Conservation (phyloP, 768 basidiomycete species). For the Rhizopogon sp. region DNA sequence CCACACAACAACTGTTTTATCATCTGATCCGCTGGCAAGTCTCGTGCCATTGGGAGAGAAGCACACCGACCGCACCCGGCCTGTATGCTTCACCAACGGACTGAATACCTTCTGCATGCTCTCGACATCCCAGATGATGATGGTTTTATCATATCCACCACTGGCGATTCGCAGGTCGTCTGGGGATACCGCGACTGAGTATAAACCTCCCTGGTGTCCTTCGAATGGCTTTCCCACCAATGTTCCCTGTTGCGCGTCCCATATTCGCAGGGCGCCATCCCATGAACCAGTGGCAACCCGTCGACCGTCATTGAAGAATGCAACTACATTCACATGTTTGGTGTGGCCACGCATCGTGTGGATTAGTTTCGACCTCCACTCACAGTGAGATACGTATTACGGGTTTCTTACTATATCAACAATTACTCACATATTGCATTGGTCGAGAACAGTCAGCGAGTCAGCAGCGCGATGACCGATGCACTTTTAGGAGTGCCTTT, state of each 20-base stretch:
- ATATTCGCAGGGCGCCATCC: background rate
- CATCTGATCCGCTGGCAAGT: background rate
- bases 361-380: too few relatives aligned
- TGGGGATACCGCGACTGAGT: background rate
- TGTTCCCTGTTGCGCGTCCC: background rate
- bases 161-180: background rate
- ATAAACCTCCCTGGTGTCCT: background rate
- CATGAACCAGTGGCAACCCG: background rate
- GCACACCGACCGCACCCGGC: background rate
- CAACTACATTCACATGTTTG: slow-evolving; percentile 53
- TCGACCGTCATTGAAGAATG: background rate
- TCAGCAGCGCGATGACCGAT: too few relatives aligned
- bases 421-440: too few relatives aligned
- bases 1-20: background rate
- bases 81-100: slow-evolving; percentile 5
- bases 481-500: too few relatives aligned
- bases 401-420: too few relatives aligned
- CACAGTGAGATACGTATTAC: too few relatives aligned
- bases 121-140: slow-evolving; percentile 44
- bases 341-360: too few relatives aligned
- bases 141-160: slow-evolving; percentile 39
- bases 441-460: too few relatives aligned
- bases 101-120: background rate
- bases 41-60: background rate
- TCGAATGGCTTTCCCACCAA: background rate